phyloP scores from a whole-genome alignment of 225 moss, liverwort and hornwort species.

The Polytrichum commune region DNA sequence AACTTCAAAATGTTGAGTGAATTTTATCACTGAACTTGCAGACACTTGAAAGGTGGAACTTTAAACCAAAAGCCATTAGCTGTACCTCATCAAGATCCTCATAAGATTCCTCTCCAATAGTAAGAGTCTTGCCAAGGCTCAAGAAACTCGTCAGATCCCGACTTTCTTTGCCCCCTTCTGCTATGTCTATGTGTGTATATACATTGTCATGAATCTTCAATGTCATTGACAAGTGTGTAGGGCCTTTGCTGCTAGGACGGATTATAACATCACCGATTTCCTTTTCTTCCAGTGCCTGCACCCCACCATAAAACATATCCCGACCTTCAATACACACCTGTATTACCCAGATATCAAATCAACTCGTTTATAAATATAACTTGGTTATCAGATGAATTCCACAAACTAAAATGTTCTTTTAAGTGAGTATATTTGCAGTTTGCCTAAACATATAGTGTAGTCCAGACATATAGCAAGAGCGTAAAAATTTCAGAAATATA shows the following conservation, averaged over 20 bases:
- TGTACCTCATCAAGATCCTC: constrained; percentile 94
- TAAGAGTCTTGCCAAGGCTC: constrained; percentile 85
- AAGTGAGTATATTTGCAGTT: too few relatives aligned
- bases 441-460: too few relatives aligned
- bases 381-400: too few relatives aligned
- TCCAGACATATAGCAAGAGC: too few relatives aligned
- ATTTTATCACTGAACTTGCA: too few relatives aligned
- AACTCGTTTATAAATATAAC: too few relatives aligned
- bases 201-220: constrained; percentile 72
- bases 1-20: too few relatives aligned
- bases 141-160: constrained; percentile 86
- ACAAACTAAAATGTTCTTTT: too few relatives aligned
- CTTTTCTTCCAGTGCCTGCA: constrained; percentile 70
- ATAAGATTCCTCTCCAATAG: constrained; percentile 79
- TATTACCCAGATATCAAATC: background rate
- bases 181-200: constrained; percentile 79
- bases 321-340: background rate
- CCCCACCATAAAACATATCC: constrained; percentile 10
- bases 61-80: constrained; percentile 11
- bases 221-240: constrained; percentile 85
- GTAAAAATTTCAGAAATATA: too few relatives aligned
- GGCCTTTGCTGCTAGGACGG: constrained; percentile 89
- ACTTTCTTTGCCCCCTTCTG: constrained; percentile 78
- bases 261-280: constrained; percentile 85
- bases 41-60: too few relatives aligned